phyloP scores from a whole-genome alignment of 139 green algal species.

The Haematococcus sp. region DNA sequence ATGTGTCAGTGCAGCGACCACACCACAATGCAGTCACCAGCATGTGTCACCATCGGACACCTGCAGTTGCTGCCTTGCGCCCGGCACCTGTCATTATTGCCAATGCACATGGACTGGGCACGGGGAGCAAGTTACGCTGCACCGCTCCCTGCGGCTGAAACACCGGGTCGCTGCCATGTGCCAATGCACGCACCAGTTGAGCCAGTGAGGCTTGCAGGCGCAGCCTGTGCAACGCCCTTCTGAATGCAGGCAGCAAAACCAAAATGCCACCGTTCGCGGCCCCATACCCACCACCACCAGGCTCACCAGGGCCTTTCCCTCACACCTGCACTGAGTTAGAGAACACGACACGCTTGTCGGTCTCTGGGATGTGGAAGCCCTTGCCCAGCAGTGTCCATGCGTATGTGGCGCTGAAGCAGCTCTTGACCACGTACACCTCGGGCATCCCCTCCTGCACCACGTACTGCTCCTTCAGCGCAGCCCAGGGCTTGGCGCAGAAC shows the following conservation, averaged over 20 bases:
- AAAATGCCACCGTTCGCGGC: no score
- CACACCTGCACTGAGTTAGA: conserved; percentile 20
- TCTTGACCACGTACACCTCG: conserved; percentile 28
- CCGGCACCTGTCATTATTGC: no score
- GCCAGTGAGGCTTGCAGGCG: no score
- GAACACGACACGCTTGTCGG: conserved; percentile 22
- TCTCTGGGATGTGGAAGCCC: conserved; percentile 14
- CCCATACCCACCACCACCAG: no score
- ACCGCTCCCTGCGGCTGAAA: no score
- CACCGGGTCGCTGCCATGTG: no score
- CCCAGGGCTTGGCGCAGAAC: conserved; percentile 39
- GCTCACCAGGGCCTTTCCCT: not conserved
- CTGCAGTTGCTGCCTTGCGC: not conserved
- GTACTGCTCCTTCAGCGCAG: conserved; percentile 9
- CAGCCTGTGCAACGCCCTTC: no score
- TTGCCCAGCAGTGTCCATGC: conserved; percentile 19
- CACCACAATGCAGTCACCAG: not conserved
- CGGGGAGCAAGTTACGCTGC: no score
- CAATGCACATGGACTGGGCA: no score
- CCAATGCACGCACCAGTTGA: no score
- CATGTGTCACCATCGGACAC: not conserved
- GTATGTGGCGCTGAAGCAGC: conserved; percentile 35
- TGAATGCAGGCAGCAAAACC: no score
- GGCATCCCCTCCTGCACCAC: not conserved
- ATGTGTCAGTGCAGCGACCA: no score